Base-by-base conservation (phyloP, 495 filamentous ascomycete genomes). In the Penicillium flavigenum region DNA sequence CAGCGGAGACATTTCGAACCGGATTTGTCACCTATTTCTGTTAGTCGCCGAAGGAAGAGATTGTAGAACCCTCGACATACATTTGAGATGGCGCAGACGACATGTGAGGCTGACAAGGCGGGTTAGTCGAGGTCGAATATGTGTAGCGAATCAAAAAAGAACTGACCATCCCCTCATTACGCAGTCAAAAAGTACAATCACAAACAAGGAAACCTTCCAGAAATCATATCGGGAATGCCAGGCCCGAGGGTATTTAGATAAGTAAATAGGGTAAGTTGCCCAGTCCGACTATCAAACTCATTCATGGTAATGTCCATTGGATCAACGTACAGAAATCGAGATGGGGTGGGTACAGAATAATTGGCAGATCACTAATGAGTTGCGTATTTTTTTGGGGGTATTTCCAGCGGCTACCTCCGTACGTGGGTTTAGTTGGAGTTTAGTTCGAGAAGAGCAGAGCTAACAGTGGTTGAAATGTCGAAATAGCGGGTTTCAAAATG, bases 111-210 rank as follows among this genome's bases (percentile, higher is more conserved):
- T 77, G 10, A 57, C 24, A 43, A 54, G 11, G 51, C 17, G 17
- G 31, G 4, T 49, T 50, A 51, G 45, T 57, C 43, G 62, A 56
- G 9, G 10, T 11, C 17, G 22, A 43, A 9, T 41, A 26, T 36
- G 9, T 4, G 8, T 19, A 16, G 14, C 10, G n/a, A 29, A 29
- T 12, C 29, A 29, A 29, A 7, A 29, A 10, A 26, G 11, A 47
- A 73, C 72, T 71, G 26, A 77, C 74, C 74, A 77, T 73, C 74
- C 74, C 72, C 74, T 77, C 74, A 75, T 77, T 57, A 77, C 72
- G 72, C 62, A 70, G 61, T 56, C 41, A 45, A 41, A 11, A 61
- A 53, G 26, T 47, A 44, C 41, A 55, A 34, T 50, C 26, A 51
- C 60, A 46, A 63, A 62, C 41, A 56, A 38, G 57, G 60, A 58